Evolutionary conservation across 306 rosid species (phyloP), one percentile per base, ranked within the genome.

Genomic region (Rubus parviflorus): DNA sequence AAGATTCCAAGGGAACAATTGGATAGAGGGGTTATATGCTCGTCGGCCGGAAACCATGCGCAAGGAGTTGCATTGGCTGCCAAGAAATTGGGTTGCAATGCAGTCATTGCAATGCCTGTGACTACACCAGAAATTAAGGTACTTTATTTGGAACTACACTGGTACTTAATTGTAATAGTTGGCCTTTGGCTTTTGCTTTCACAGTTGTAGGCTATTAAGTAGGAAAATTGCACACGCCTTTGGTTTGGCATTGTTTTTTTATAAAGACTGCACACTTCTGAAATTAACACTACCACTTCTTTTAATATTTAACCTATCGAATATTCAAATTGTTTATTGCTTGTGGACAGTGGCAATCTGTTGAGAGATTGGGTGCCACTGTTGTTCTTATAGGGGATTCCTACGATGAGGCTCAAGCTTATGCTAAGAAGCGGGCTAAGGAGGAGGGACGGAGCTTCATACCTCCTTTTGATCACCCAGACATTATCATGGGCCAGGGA

Each of bases 11-110:
- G 48, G 52, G 96, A 95, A 37, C 85, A 79, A 79, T 83, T 95
- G 86, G 89, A 86, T 25, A 87, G 73, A 63, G 99, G 99, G 82
- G 97, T 92, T 68, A 90, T 95, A 53, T 95, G 99, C 82, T 95
- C 99, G 15, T 95, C 98, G 8, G 99, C 99, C 40, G 99, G 99
- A 77, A 95, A 95, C 80, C 99, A 95, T 82, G 99, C 99, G 15
- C 99, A 95, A 78, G 99, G 99, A 65, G 97, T 93, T 83, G 99
- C 99, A 40, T 86, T 91, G 70, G 76, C 99, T 69, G 94, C 99
- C 63, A 90, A 89, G 92, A 87, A 54, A 77, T 79, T 92, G 75
- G 86, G 85, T 25, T 95, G 99, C 48, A 77, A 30, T 78, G 98
- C 98, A 0, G 90, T 95, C 65, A 92, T 95, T 87, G 97, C 67